phyloP scores from a whole-genome alignment of 257 asterid species.

The Solanum ahanhuiri region DNA sequence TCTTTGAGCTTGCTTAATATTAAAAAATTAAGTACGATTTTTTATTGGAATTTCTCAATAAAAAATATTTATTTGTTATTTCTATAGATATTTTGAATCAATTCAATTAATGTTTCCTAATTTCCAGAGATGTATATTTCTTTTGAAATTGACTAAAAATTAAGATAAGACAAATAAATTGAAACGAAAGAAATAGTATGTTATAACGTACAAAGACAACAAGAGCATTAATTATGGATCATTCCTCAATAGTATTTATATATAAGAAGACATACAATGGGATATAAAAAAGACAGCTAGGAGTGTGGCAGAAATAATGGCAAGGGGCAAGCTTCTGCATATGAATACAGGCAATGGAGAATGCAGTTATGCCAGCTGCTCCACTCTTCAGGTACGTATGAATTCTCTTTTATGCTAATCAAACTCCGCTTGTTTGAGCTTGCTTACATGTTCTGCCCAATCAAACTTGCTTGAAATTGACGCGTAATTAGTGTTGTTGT shows the following conservation, averaged over 20 bases:
- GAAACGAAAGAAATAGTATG: background rate
- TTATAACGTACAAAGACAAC: background rate
- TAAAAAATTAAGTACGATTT: no score
- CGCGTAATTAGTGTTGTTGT: background rate
- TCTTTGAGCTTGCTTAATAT: no score
- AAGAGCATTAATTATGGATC: background rate
- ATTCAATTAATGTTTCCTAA: background rate
- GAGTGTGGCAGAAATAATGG: constrained; percentile 2
- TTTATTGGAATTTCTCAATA: no score
- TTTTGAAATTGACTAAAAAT: background rate
- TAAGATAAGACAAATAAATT: background rate
- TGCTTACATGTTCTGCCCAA: background rate
- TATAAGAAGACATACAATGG: background rate
- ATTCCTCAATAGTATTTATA: background rate
- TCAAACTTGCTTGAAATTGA: background rate
- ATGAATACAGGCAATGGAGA: constrained; percentile 22
- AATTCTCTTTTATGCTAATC: background rate
- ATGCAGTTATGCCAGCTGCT: constrained; percentile 23
- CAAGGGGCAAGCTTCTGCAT: background rate
- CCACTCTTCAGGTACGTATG: constrained; percentile 15
- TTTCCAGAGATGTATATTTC: background rate
- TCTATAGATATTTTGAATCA: background rate
- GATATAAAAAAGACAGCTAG: background rate
- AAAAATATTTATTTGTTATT: no score
- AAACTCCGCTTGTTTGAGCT: background rate